phyloP scores from a whole-genome alignment of 202 grass and related monocot species.

The Musa balbisiana region DNA sequence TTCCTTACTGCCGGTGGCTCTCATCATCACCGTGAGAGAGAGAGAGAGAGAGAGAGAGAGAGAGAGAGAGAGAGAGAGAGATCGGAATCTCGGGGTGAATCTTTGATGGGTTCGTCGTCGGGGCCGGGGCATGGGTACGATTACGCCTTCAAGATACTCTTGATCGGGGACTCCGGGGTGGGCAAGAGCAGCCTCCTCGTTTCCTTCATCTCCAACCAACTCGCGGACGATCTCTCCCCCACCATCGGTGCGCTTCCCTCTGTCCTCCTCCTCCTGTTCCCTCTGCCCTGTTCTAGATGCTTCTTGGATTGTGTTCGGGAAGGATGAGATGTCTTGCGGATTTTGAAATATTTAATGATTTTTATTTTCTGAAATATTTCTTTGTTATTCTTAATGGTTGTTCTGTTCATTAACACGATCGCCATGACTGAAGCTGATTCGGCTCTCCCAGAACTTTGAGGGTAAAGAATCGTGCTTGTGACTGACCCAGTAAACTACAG shows the following conservation, averaged over 20 bases:
- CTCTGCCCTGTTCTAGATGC: neutral
- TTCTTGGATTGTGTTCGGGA: neutral
- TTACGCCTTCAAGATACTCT: constrained; percentile 83
- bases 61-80: neutral
- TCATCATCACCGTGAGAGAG: neutral
- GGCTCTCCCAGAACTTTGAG: too few species aligned
- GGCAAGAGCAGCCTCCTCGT: constrained; percentile 95
- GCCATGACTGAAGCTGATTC: too few species aligned
- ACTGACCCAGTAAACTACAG: too few species aligned
- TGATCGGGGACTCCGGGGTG: constrained; percentile 84
- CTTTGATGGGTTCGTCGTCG: constrained; percentile 39
- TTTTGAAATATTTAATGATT: too few species aligned
- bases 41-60: too few species aligned
- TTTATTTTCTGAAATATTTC: neutral
- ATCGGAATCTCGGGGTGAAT: neutral
- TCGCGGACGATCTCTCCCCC: constrained; percentile 56
- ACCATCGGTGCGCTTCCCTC: constrained; percentile 48
- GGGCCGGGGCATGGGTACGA: constrained; percentile 42
- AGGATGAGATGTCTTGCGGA: too few species aligned
- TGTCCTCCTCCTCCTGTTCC: neutral
- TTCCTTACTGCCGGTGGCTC: neutral
- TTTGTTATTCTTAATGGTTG: too few species aligned
- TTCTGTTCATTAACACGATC: too few species aligned
- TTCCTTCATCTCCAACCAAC: constrained; percentile 69
- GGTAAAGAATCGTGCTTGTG: too few species aligned